These are phyloP conservation scores for Cucurbita ficifolia DNA, from an alignment of 306 rosid species.

Conservation along the genomic window DNA sequence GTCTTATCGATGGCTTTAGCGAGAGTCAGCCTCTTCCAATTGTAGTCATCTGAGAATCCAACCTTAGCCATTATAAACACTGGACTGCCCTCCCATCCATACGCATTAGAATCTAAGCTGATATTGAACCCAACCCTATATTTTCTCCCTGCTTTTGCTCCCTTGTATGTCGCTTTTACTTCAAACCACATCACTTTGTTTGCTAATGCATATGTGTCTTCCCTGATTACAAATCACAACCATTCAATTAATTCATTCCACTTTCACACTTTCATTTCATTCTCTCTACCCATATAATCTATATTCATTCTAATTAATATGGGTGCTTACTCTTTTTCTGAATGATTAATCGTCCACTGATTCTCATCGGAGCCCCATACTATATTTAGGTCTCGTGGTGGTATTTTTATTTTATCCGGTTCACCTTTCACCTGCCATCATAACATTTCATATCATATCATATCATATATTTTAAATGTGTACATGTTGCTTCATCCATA, in stretches of 20 bases:
- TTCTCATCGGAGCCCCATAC: background rate
- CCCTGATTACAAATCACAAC: background rate
- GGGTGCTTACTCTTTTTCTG: background rate
- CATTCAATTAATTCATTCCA: background rate
- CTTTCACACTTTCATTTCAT: background rate
- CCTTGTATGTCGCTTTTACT: background rate
- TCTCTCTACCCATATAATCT: background rate
- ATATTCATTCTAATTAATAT: background rate
- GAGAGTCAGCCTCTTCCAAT: background rate
- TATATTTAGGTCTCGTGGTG: background rate
- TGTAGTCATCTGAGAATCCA: background rate
- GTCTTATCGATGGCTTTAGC: too few species aligned
- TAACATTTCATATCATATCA: background rate
- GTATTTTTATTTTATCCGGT: background rate
- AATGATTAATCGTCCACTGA: background rate
- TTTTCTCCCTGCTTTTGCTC: background rate
- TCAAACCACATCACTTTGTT: background rate
- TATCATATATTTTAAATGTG: too few species aligned
- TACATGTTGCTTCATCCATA: background rate
- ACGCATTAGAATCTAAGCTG: background rate
- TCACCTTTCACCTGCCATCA: background rate
- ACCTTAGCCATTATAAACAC: constrained; percentile 1
- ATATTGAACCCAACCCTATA: background rate
- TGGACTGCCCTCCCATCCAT: background rate
- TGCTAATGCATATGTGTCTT: background rate